Evolutionary conservation across 148 eudicot species (phyloP).

Genomic region (Fagopyrum tataricum): DNA sequence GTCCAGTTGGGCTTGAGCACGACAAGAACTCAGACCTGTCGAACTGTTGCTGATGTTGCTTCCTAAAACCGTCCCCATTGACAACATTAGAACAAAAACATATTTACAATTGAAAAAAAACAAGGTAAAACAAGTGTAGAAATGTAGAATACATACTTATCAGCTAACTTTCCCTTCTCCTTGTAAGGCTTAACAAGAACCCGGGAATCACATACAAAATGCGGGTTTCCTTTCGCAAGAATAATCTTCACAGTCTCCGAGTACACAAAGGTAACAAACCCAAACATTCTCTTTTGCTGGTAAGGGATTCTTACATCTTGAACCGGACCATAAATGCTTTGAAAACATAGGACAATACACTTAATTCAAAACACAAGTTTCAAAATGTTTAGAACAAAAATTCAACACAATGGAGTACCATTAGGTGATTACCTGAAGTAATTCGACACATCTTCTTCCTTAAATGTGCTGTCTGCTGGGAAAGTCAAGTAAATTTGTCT

Average conservation of each 20-base stretch:
- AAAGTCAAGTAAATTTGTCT: constrained; percentile 16
- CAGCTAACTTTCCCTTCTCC: constrained; percentile 17
- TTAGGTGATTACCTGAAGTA: constrained; percentile 4
- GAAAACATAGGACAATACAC: background rate
- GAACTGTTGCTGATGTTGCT: constrained; percentile 50
- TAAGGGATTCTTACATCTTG: constrained; percentile 38
- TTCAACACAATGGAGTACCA: background rate
- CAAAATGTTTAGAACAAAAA: background rate
- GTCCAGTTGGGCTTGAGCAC: constrained; percentile 66
- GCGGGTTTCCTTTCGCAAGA: constrained; percentile 36
- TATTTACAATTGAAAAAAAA: background rate
- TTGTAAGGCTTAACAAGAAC: constrained; percentile 25
- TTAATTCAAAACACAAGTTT: background rate
- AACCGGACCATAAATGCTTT: constrained; percentile 31
- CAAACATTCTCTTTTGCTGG: constrained; percentile 40
- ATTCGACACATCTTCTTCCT: constrained; percentile 16
- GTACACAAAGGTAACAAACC: constrained; percentile 32
- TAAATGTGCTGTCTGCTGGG: constrained; percentile 16
- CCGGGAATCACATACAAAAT: constrained; percentile 31
- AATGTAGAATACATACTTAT: constrained; percentile 6
- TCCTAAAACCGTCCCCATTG: constrained; percentile 19
- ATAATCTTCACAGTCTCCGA: constrained; percentile 30
- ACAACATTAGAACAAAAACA: constrained; percentile 6
- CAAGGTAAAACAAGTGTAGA: background rate
- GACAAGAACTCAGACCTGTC: constrained; percentile 59